phyloP scores from a whole-genome alignment of 805 yeast species.

The Yarrowia porcina region DNA sequence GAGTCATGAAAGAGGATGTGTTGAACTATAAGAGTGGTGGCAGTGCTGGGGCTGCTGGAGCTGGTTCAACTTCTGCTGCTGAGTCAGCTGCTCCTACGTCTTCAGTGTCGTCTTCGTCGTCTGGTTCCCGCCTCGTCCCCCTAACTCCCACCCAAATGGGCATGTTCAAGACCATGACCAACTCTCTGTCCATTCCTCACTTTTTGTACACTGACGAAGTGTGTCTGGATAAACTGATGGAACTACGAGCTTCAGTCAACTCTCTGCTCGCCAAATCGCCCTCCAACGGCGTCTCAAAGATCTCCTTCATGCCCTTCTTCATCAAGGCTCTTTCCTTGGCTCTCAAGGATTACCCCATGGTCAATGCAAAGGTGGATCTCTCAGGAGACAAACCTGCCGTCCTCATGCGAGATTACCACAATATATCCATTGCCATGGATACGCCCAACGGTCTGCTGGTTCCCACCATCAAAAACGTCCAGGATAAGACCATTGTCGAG shows the following conservation, averaged over 20 bases:
- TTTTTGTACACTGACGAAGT: conserved; percentile 39
- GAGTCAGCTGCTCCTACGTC: neutral
- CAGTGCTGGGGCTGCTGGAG: no score
- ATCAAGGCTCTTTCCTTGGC: conserved; percentile 39
- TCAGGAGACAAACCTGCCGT: conserved; percentile 31
- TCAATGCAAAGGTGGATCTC: conserved; percentile 34
- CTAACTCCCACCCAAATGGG: conserved; percentile 36
- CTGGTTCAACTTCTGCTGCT: neutral
- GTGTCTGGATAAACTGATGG: conserved; percentile 33
- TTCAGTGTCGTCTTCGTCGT: conserved; percentile 18
- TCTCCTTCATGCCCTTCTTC: conserved; percentile 39
- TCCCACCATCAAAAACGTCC: conserved; percentile 38
- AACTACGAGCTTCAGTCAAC: conserved; percentile 33
- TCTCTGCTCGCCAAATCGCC: conserved; percentile 27
- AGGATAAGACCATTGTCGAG: conserved; percentile 33
- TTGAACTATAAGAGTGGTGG: conserved; percentile 23
- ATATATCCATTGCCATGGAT: conserved; percentile 40
- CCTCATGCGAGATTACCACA: conserved; percentile 34
- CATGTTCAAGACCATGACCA: conserved; percentile 39
- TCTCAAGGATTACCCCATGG: conserved; percentile 34
- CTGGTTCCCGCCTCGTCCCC: conserved; percentile 27
- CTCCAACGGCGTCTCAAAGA: conserved; percentile 9
- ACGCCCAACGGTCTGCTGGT: conserved; percentile 39
- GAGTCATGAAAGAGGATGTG: conserved; percentile 39
- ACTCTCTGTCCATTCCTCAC: conserved; percentile 37